Conservation (phyloP, 306 rosid genomes). For the Quercus berberidifolia region DNA sequence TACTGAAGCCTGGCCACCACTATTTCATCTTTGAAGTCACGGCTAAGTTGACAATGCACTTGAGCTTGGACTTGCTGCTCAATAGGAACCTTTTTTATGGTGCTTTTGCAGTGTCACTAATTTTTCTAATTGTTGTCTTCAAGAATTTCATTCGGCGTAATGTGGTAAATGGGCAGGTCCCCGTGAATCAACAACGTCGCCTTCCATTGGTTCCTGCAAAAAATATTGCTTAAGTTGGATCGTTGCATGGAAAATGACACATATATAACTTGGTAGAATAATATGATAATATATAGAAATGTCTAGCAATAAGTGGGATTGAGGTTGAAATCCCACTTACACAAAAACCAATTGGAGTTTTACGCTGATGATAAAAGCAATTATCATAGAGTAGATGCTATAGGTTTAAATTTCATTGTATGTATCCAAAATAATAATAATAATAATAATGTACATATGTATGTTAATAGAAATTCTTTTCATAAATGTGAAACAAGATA, state of each 20-base stretch:
- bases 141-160: neutral
- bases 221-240: neutral
- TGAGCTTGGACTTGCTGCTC: neutral
- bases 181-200: neutral
- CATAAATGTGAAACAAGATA: no score
- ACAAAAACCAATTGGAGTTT: no score
- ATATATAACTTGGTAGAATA: neutral
- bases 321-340: no score
- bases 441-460: no score
- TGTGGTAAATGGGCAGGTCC: neutral
- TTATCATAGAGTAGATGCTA: no score
- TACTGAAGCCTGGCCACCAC: neutral
- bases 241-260: neutral
- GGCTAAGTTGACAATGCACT: neutral
- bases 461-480: no score
- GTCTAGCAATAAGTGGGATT: no score
- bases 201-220: neutral
- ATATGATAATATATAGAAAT: no score
- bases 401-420: no score
- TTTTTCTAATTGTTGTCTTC: neutral
- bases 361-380: no score
- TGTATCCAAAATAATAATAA: no score
- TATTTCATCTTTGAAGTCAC: neutral
- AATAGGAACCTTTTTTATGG: neutral
- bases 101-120: neutral